Base-by-base conservation (phyloP, 768 basidiomycete genomes). In the Trametes meyenii region DNA sequence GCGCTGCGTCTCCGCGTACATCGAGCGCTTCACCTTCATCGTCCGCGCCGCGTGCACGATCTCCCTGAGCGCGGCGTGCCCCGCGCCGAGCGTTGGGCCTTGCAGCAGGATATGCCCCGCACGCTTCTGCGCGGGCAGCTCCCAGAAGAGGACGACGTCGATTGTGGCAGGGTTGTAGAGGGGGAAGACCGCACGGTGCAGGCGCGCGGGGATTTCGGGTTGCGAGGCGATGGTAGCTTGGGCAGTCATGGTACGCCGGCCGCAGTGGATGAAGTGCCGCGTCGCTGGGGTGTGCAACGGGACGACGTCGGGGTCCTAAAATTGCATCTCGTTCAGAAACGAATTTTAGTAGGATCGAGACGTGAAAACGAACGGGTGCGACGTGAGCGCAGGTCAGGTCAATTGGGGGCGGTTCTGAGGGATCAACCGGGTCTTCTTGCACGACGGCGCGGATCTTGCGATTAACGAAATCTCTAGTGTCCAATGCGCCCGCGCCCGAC, bases 1-100 rank as follows among this genome's bases (percentile, higher is more conserved):
- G 50, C 89, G 79, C 62, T 83, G 84, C 5, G 94, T 96, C 77
- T 98, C 94, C 21, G 92, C 93, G 70, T 94, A 98, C 83, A 97
- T 93, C 64, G 85, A 92, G 46, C 94, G 83, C 61, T 87, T 90
- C 23, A 80, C 81, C 73, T 91, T 90, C 12, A 81, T 81, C 46
- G 75, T 77, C 68, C 86, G 85, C 11, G 83, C 81, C 19, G 82
- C 79, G 50, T 83, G 79, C 5, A 94, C 79, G 39, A 87, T 77
- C 50, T 81, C 79, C 17, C 83, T 78, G 59, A 96, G 77, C 14
- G 83, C 74, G 12, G 85, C 90, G 70, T 91, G 88, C 3, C 79
- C 73, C 11, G 90, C 88, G 7, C 93, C 91, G 12, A 92, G 79
- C 16, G 77, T 79, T 23, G 88, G 68, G 5, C 85, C 85, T 17